These are phyloP conservation scores for Vaccinium myrtillus DNA, from an alignment of 148 eudicot genomes.

Conservation along the genomic window DNA sequence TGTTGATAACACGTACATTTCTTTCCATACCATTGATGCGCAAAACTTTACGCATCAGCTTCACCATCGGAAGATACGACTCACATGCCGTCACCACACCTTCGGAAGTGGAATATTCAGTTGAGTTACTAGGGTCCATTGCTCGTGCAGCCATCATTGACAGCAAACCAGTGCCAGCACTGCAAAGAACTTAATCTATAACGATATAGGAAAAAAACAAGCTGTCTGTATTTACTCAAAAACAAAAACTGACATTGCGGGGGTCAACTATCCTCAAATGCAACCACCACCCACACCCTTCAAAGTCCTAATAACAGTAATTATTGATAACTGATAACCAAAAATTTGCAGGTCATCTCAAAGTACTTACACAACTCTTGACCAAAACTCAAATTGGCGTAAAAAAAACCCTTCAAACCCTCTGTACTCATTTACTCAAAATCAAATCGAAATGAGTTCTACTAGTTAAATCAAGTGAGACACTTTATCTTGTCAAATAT, in stretches of 20 bases:
- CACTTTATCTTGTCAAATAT: background rate
- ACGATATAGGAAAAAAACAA: background rate
- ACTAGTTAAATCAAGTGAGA: background rate
- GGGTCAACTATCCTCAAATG: background rate
- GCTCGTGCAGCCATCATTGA: conserved; percentile 96
- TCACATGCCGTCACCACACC: conserved; percentile 79
- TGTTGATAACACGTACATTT: conserved; percentile 63
- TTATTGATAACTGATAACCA: background rate
- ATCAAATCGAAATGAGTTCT: background rate
- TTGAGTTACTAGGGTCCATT: conserved; percentile 38
- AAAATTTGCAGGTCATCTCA: background rate
- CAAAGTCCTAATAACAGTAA: background rate
- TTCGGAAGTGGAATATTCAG: conserved; percentile 30
- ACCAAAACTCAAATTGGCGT: background rate
- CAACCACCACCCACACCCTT: background rate
- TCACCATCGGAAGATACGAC: conserved; percentile 94
- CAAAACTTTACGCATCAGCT: conserved; percentile 72
- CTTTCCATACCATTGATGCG: conserved; percentile 63
- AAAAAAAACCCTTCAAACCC: background rate
- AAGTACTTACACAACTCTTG: background rate
- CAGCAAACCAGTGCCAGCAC: conserved; percentile 92
- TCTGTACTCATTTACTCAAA: background rate
- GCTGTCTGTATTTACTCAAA: background rate
- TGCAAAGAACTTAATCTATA: conserved; percentile 23
- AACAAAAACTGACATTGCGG: background rate